Conservation (phyloP, 1,139 yeast genomes). For the Nematodospora anomalae region DNA sequence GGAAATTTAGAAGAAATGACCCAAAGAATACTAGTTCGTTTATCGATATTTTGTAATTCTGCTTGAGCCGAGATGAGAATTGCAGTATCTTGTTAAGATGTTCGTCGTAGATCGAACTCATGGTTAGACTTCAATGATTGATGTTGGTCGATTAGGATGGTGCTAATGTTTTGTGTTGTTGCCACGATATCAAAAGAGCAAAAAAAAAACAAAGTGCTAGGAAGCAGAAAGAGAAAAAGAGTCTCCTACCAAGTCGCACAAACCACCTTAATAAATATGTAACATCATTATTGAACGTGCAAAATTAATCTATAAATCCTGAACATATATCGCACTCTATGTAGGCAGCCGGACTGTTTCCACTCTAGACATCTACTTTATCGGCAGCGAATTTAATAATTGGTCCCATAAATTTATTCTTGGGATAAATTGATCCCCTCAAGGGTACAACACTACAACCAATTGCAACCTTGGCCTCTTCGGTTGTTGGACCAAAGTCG, state of each 20-base stretch:
- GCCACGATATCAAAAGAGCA: too few relatives aligned
- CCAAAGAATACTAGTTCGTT: constrained; percentile 26
- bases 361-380: constrained; percentile 24
- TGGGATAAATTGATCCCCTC: constrained; percentile 27
- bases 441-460: constrained; percentile 40
- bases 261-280: too few relatives aligned
- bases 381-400: constrained; percentile 22
- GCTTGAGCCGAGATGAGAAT: constrained; percentile 8
- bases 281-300: too few relatives aligned
- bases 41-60: constrained; percentile 12
- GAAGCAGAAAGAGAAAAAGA: not conserved
- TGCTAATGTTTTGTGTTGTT: constrained; percentile 1
- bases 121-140: not conserved
- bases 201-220: too few relatives aligned
- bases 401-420: constrained; percentile 18
- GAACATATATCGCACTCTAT: too few relatives aligned
- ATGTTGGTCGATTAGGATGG: not conserved
- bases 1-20: constrained; percentile 34
- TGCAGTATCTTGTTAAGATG: constrained; percentile 17
- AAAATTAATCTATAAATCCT: too few relatives aligned
- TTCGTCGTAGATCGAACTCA: constrained; percentile 19
- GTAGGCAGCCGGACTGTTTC: too few relatives aligned
- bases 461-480: constrained; percentile 42
- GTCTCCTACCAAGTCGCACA: too few relatives aligned
- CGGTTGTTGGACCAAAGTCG: constrained; percentile 41